These are phyloP conservation scores for Beauveria caledonica DNA, from an alignment of 2,329 filamentous ascomycete species.

Conservation along the genomic window DNA sequence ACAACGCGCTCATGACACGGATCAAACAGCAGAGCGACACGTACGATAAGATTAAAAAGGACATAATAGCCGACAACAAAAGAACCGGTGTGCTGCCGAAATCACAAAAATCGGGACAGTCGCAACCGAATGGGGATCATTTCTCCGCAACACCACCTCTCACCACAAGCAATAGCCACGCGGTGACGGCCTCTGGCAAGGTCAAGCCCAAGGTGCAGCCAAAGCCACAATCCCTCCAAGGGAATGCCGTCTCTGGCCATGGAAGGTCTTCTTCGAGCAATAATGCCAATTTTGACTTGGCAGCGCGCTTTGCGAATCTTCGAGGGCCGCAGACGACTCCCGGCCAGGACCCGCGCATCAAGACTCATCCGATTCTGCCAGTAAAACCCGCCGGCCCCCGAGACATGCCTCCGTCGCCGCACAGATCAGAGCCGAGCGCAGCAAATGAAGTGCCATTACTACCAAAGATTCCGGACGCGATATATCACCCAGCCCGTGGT, in stretches of 20 bases:
- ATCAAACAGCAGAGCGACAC: conserved; percentile 38
- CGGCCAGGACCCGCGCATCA: conserved; percentile 45
- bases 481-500: conserved; percentile 70
- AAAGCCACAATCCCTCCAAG: conserved; percentile 60
- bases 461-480: conserved; percentile 65
- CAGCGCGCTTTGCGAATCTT: conserved; percentile 49
- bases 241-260: conserved; percentile 39
- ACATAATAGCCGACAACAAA: conserved; percentile 56
- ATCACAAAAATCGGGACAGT: background rate
- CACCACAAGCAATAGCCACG: background rate
- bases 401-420: conserved; percentile 37
- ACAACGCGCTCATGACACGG: conserved; percentile 41
- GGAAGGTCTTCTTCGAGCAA: conserved; percentile 20
- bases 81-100: conserved; percentile 49
- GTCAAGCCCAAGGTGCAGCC: conserved; percentile 48
- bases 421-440: conserved; percentile 38
- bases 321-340: conserved; percentile 33
- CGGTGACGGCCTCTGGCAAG: conserved; percentile 21
- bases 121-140: conserved; percentile 10
- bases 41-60: conserved; percentile 50
- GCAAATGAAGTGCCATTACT: conserved; percentile 47
- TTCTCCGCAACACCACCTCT: conserved; percentile 11
- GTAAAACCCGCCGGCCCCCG: conserved; percentile 38
- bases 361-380: conserved; percentile 38
- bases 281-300: conserved; percentile 39